Conservation (phyloP, 2,329 filamentous ascomycete genomes). For the Dothidotthia symphoricarpi region DNA sequence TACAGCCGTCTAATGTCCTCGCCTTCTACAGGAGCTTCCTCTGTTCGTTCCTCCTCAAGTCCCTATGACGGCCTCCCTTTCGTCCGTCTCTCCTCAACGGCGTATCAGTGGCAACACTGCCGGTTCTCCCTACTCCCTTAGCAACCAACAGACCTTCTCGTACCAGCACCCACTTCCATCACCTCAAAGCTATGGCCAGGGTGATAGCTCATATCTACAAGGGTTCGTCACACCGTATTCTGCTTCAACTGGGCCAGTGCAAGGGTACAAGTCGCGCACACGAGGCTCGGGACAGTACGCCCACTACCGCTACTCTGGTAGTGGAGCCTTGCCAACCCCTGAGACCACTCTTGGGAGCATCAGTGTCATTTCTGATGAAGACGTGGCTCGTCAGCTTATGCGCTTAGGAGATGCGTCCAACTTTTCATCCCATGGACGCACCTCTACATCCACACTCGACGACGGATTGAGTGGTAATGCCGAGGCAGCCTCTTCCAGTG, state of each 20-base stretch:
- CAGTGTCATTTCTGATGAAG: constrained; percentile 96
- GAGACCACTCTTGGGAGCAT: constrained; percentile 81
- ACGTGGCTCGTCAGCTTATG: constrained; percentile 96
- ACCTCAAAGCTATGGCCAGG: constrained; percentile 67
- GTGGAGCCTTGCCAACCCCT: constrained; percentile 79
- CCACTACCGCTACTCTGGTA: constrained; percentile 43
- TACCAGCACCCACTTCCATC: constrained; percentile 78
- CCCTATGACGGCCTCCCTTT: constrained; percentile 90
- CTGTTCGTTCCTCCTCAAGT: constrained; percentile 80
- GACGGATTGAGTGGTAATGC: constrained; percentile 90
- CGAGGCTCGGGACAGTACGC: constrained; percentile 41
- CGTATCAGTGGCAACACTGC: constrained; percentile 70
- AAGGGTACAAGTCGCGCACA: constrained; percentile 37
- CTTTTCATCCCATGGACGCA: constrained; percentile 80
- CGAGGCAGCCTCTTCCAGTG: constrained; percentile 57
- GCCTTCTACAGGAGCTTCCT: constrained; percentile 73
- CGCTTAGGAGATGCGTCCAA: constrained; percentile 91
- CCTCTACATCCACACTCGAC: constrained; percentile 88
- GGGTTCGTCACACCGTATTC: constrained; percentile 41
- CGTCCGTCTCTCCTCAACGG: constrained; percentile 90
- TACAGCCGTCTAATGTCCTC: constrained; percentile 23
- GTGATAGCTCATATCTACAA: constrained; percentile 38
- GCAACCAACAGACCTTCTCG: constrained; percentile 75
- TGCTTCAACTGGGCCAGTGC: constrained; percentile 30
- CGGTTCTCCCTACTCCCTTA: constrained; percentile 71